Conservation (phyloP, 192 early-diverging fungal genomes). For the Backusella macrospora region DNA sequence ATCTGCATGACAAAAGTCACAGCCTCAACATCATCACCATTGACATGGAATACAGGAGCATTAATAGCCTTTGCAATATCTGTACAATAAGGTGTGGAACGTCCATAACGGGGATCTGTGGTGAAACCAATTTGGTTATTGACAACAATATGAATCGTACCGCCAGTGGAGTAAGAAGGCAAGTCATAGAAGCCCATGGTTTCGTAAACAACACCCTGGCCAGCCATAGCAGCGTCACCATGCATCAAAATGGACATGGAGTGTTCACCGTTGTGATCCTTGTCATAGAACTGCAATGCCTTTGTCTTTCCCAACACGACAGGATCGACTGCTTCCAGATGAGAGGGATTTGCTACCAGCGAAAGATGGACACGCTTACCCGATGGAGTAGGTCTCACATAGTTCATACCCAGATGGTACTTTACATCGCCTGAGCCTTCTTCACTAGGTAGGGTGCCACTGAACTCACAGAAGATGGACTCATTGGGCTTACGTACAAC, state of each 20-base stretch:
- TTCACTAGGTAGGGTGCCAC: constrained; percentile 81
- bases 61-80: constrained; percentile 95
- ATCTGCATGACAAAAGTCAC: constrained; percentile 93
- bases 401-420: constrained; percentile 94
- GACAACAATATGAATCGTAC: constrained; percentile 93
- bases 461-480: constrained; percentile 98
- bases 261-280: constrained; percentile 78
- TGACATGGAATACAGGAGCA: constrained; percentile 97
- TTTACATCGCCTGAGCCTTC: constrained; percentile 98
- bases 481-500: constrained; percentile 98
- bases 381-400: constrained; percentile 91
- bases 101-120: constrained; percentile 92
- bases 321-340: constrained; percentile 97
- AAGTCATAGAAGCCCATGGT: constrained; percentile 94
- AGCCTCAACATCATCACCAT: constrained; percentile 96
- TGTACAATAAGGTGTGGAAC: constrained; percentile 94
- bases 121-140: constrained; percentile 99
- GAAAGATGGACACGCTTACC: constrained; percentile 97
- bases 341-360: constrained; percentile 97
- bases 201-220: constrained; percentile 97
- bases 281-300: constrained; percentile 91
- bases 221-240: constrained; percentile 97
- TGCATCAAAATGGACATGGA: constrained; percentile 93
- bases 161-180: constrained; percentile 93
- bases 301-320: constrained; percentile 98